Base-by-base conservation (phyloP, 345 rosid species). In the Ricinus communis region DNA sequence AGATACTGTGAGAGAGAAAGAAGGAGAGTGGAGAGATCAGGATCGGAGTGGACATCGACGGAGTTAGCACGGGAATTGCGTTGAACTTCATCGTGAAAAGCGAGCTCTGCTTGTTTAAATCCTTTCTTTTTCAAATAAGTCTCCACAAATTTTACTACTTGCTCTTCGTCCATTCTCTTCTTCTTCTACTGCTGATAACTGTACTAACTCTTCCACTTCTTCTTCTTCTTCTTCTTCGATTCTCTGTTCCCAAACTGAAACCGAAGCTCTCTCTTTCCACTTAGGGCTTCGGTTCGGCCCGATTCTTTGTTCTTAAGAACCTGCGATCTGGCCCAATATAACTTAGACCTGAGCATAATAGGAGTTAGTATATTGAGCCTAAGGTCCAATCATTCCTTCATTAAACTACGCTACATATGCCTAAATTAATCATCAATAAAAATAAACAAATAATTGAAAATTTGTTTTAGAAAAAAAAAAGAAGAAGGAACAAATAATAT, bases 111-210 rank as follows among this genome's bases (percentile, higher is more conserved):
- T 24, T 86, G 84, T 74, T 74, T 82, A 79, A 96, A 96, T 0
- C 99, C 99, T 66, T 81, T 96, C 93, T 89, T 96, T 87, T 86
- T 90, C 91, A 93, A 69, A 79, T 89, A 95, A 36, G 88, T 81
- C 61, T 83, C 79, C 9, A 93, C 97, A 43, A 89, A 85, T 51
- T 78, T 85, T 77, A 78, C 84, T 1, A 89, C 74, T 25, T 77
- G 85, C 55, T 83, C 81, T 70, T 82, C 84, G 62, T 88, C 92
- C 97, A 91, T 88, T 12, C 8, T 50, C 62, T 41, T 16, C 64
- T 65, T 45, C 70, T 21, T 40, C 71, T 61, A 43, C 64, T 62
- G 66, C 74, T 41, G 5, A n/a, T n/a, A n/a, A n/a, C n/a, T n/a
- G n/a, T n/a, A n/a, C n/a, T n/a, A n/a, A n/a, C n/a, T n/a, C n/a